A percentile compares a stretch with the other conserved stretches of the same genome.
Evolutionary conservation across 148 eudicot genomes (phyloP).

Genomic region (Dysphania ambrosioides): DNA sequence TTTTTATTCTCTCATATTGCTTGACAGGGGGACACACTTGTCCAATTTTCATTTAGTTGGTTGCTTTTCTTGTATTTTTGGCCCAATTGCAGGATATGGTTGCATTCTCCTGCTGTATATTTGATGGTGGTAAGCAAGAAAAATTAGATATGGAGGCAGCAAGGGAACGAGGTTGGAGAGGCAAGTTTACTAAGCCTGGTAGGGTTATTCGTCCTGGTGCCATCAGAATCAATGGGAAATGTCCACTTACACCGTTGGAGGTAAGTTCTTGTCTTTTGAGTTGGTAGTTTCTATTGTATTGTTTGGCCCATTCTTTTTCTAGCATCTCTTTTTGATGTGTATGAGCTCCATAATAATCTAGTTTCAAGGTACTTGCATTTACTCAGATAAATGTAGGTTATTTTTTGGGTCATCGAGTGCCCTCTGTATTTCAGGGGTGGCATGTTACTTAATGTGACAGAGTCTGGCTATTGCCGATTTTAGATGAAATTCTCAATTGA

Average conservation of each 20-base stretch:
- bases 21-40: background rate
- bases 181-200: constrained; percentile 92
- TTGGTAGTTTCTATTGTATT: background rate
- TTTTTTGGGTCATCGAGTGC: too few relatives aligned
- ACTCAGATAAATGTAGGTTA: too few relatives aligned
- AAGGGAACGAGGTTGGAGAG: constrained; percentile 98
- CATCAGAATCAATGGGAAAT: constrained; percentile 82
- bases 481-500: too few relatives aligned
- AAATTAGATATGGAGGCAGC: constrained; percentile 87
- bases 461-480: too few relatives aligned
- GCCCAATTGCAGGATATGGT: constrained; percentile 78
- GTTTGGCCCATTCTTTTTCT: too few relatives aligned
- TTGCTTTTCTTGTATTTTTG: constrained; percentile 5
- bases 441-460: too few relatives aligned
- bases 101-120: constrained; percentile 94
- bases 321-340: background rate
- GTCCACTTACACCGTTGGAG: constrained; percentile 97
- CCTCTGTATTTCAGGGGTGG: too few relatives aligned
- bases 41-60: background rate
- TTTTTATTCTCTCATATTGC: constrained; percentile 3
- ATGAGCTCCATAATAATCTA: too few relatives aligned
- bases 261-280: constrained; percentile 36
- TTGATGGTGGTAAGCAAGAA: constrained; percentile 83
- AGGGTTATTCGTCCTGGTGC: constrained; percentile 88
- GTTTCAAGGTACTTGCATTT: too few relatives aligned